These are phyloP conservation scores for Lycium ferocissimum DNA, from an alignment of 257 asterid species.

Conservation along the genomic window DNA sequence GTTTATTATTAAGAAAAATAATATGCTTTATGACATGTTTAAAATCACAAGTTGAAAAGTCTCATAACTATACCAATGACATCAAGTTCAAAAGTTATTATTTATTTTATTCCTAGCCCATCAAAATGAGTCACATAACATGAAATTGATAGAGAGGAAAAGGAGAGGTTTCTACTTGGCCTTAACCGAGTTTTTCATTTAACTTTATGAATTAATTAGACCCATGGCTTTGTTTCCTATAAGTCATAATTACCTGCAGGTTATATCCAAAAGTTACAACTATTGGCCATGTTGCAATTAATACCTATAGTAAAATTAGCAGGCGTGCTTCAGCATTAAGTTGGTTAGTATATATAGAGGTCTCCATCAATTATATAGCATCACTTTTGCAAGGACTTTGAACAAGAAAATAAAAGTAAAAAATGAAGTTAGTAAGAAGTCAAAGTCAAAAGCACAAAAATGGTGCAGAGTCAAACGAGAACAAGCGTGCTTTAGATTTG, in stretches of 20 bases:
- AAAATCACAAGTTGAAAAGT: no score
- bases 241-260: neutral
- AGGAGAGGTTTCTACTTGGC: no score
- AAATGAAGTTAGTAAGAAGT: neutral
- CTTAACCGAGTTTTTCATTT: no score
- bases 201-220: no score
- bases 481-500: constrained; percentile 14
- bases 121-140: no score
- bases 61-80: no score
- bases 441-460: neutral
- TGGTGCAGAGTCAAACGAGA: neutral
- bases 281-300: no score
- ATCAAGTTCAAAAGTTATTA: no score
- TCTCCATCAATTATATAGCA: neutral
- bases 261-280: neutral
- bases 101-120: no score
- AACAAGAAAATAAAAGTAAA: neutral
- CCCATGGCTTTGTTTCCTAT: neutral
- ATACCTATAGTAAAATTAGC: neutral
- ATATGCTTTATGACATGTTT: no score
- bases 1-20: no score
- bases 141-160: no score
- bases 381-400: neutral
- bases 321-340: neutral
- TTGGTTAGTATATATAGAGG: neutral